phyloP scores from a whole-genome alignment of 1,284 basidiomycete species.

The Heterobasidion occidentale region DNA sequence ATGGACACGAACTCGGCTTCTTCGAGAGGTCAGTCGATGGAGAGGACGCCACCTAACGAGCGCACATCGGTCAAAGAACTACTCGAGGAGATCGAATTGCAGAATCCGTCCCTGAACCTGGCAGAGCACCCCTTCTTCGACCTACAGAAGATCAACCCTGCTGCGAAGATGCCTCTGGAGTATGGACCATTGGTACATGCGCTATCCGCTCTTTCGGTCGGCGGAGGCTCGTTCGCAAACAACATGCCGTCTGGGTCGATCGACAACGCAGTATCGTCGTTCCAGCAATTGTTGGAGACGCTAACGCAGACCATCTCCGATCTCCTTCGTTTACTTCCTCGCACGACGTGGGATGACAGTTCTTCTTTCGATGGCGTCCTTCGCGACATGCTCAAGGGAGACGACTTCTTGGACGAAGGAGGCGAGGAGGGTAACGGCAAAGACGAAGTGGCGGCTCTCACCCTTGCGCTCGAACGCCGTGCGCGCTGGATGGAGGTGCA shows the following conservation, averaged over 20 bases:
- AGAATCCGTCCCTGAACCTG: slow-evolving; percentile 56
- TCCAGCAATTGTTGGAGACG: slow-evolving; percentile 78
- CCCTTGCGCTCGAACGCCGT: slow-evolving; percentile 71
- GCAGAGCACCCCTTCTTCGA: slow-evolving; percentile 70
- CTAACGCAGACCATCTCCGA: slow-evolving; percentile 82
- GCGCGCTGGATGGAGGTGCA: slow-evolving; percentile 88
- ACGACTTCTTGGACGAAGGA: slow-evolving; percentile 71
- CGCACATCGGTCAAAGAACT: slow-evolving; percentile 51
- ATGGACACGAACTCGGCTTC: slow-evolving; percentile 38
- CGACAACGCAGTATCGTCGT: slow-evolving; percentile 78
- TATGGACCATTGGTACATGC: slow-evolving; percentile 78
- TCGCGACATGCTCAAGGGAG: slow-evolving; percentile 78
- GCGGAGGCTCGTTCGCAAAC: slow-evolving; percentile 75
- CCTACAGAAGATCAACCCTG: slow-evolving; percentile 55
- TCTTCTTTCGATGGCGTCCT: slow-evolving; percentile 79
- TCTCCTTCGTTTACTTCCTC: slow-evolving; percentile 69
- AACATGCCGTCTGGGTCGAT: slow-evolving; percentile 75
- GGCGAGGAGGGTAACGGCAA: slow-evolving; percentile 53
- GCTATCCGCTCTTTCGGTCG: slow-evolving; percentile 76
- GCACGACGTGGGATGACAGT: slow-evolving; percentile 81
- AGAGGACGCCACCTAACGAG: slow-evolving; percentile 27
- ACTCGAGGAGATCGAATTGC: slow-evolving; percentile 54
- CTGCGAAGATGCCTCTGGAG: slow-evolving; percentile 68
- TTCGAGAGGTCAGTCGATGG: slow-evolving; percentile 54
- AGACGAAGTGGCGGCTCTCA: slow-evolving; percentile 75